Conservation (phyloP, 768 basidiomycete genomes). For the Auricularia auricula-judae region DNA sequence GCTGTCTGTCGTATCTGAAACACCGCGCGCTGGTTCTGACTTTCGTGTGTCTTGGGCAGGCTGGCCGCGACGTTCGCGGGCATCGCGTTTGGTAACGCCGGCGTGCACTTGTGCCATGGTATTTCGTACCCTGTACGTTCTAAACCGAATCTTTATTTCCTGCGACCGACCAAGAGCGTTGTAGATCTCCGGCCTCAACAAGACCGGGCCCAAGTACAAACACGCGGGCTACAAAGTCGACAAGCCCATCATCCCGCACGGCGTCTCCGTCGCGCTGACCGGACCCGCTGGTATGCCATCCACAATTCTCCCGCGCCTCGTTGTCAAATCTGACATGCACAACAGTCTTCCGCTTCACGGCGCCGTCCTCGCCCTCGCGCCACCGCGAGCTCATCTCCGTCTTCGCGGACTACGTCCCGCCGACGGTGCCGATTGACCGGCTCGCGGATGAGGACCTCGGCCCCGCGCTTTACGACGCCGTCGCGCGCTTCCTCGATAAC, state of each 20-base stretch:
- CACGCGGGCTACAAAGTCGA: constrained; percentile 83
- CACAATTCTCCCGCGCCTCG: constrained; percentile 6
- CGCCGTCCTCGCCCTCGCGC: constrained; percentile 83
- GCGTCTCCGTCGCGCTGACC: constrained; percentile 79
- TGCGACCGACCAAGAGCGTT: constrained; percentile 1
- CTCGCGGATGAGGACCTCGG: constrained; percentile 77
- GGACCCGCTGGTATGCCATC: constrained; percentile 60
- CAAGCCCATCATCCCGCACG: constrained; percentile 88
- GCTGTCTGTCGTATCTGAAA: constrained; percentile 39
- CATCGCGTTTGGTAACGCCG: constrained; percentile 91
- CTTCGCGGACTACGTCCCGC: constrained; percentile 42
- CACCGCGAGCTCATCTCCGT: constrained; percentile 84
- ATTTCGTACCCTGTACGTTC: constrained; percentile 72
- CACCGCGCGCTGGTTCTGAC: background rate
- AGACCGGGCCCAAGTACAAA: constrained; percentile 84
- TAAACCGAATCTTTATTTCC: background rate
- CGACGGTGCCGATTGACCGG: constrained; percentile 45
- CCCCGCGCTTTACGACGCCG: constrained; percentile 67
- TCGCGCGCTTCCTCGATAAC: constrained; percentile 77
- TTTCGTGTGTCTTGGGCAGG: constrained; percentile 25
- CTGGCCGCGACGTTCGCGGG: constrained; percentile 91
- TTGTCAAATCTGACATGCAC: background rate
- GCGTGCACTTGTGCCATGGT: constrained; percentile 83
- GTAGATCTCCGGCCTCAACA: constrained; percentile 88
- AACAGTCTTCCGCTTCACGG: constrained; percentile 86